Base-by-base conservation (phyloP, 1,284 basidiomycete genomes). In the Apiotrichum siamense region DNA sequence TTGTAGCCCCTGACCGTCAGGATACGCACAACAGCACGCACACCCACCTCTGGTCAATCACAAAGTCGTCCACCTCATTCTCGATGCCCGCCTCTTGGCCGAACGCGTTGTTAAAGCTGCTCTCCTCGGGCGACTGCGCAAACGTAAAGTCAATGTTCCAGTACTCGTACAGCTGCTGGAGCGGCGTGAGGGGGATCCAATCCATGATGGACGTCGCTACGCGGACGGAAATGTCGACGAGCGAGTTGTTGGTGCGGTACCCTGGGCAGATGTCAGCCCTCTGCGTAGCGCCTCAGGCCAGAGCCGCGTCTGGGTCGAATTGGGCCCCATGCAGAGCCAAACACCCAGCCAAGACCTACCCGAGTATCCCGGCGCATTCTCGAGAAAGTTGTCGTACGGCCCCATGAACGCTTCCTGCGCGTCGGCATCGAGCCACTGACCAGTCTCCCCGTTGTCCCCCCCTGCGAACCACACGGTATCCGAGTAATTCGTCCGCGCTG, bases 1-100 rank as follows among this genome's bases (percentile, higher is more conserved):
- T 85, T 85, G 62, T 82, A 81, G 26, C 78, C 80, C 13, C 58
- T 59, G n/a, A 2, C 7, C 7, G 35, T 52, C 25, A 48, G 33
- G 29, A 31, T 7, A 15, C 7, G 15, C 15, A 7, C n/a, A 7
- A n/a, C 24, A 2, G 21, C 15, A 9, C 15, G 7, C n/a, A 10
- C 6, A 49, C 54, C 23, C 44, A 60, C 58, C 57, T 31, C 44
- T 55, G 52, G 39, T 61, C 59, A 33, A 53, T 39, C 7, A 61
- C 59, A 43, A 61, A 61, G 40, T 54, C 50, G 43, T 61, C 57
- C 17, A 23, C 42, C 33, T 58, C 50, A 7, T 52, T 44, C 12
- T 41, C 52, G 21, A 55, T 54, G 7, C 57, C 59, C 0, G 53
- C 59, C 48, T 61, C 57, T 37, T 61, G 57, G 15, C 47, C 26